phyloP scores from a whole-genome alignment of 1,284 basidiomycete genomes.

The Ganoderma leucocontextum region DNA sequence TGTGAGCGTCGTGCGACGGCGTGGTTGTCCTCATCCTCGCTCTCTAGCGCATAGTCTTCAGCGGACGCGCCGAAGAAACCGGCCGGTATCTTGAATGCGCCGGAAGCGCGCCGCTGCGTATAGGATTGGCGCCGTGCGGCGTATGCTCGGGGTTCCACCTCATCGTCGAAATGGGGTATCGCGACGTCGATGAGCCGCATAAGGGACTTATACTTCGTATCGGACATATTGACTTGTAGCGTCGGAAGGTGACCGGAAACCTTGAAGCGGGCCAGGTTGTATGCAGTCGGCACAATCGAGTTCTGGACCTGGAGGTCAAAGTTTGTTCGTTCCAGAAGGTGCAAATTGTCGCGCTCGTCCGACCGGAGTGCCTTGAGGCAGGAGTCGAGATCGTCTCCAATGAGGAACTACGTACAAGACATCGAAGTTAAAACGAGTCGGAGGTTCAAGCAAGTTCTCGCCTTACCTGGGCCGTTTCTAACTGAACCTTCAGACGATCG shows the following conservation, averaged over 20 bases:
- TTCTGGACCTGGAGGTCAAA: constrained; percentile 93
- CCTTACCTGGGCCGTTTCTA: constrained; percentile 89
- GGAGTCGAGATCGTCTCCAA: constrained; percentile 87
- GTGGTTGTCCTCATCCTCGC: constrained; percentile 55
- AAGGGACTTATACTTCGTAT: constrained; percentile 93
- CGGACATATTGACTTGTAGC: constrained; percentile 94
- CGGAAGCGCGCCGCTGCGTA: constrained; percentile 25
- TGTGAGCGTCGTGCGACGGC: constrained; percentile 40
- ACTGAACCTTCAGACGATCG: constrained; percentile 87
- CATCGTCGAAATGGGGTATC: constrained; percentile 81
- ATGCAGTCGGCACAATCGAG: constrained; percentile 90
- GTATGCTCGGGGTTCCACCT: constrained; percentile 37
- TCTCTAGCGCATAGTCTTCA: constrained; percentile 77
- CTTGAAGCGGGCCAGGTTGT: constrained; percentile 91
- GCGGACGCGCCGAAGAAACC: constrained; percentile 60
- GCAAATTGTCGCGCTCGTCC: constrained; percentile 69
- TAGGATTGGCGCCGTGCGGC: constrained; percentile 21
- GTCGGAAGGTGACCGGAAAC: constrained; percentile 91
- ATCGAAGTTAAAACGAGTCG: not conserved
- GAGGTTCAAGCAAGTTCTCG: not conserved
- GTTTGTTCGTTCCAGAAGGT: constrained; percentile 94
- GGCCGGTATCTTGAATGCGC: constrained; percentile 60
- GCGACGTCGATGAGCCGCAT: constrained; percentile 95
- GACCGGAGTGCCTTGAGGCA: constrained; percentile 82
- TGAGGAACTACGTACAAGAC: constrained; percentile 73